These are phyloP conservation scores for Claviceps purpurea DNA, from an alignment of 2,329 filamentous ascomycete genomes.

Conservation along the genomic window DNA sequence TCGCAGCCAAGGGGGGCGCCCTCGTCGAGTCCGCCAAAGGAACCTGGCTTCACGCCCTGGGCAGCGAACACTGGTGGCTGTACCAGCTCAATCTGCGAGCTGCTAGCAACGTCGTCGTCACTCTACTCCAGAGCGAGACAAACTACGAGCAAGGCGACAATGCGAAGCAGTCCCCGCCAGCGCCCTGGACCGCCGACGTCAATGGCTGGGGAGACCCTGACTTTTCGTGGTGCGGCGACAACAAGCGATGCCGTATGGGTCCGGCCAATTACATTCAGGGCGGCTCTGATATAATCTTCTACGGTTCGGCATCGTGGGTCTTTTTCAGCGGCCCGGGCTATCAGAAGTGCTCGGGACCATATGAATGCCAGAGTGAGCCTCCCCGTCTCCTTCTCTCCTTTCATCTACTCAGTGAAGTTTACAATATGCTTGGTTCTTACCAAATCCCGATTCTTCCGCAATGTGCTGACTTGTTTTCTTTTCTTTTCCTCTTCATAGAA, in stretches of 20 bases:
- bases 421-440: not conserved
- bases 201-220: slow-evolving; percentile 27
- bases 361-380: slow-evolving; percentile 3
- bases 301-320: slow-evolving; percentile 29
- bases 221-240: slow-evolving; percentile 25
- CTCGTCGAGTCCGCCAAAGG: slow-evolving; percentile 32
- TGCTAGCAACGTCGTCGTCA: slow-evolving; percentile 35
- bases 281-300: slow-evolving; percentile 26
- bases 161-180: slow-evolving; percentile 19
- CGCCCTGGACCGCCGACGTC: slow-evolving; percentile 25
- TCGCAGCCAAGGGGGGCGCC: slow-evolving; percentile 34
- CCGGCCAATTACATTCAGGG: slow-evolving; percentile 28
- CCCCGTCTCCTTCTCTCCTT: not conserved
- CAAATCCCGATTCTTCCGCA: not conserved
- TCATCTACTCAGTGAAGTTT: not conserved
- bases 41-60: slow-evolving; percentile 33
- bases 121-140: slow-evolving; percentile 40
- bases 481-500: slow-evolving; percentile 4
- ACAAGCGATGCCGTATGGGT: slow-evolving; percentile 29
- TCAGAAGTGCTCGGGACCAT: slow-evolving; percentile 16
- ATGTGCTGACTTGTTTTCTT: not conserved
- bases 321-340: slow-evolving; percentile 29
- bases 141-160: slow-evolving; percentile 26
- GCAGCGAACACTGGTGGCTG: slow-evolving; percentile 43
- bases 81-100: slow-evolving; percentile 43